Percentiles rank a stretch among this genome's conserved stretches.
phyloP scores from a whole-genome alignment of 768 basidiomycete genomes.

The Boletellus ananas region DNA sequence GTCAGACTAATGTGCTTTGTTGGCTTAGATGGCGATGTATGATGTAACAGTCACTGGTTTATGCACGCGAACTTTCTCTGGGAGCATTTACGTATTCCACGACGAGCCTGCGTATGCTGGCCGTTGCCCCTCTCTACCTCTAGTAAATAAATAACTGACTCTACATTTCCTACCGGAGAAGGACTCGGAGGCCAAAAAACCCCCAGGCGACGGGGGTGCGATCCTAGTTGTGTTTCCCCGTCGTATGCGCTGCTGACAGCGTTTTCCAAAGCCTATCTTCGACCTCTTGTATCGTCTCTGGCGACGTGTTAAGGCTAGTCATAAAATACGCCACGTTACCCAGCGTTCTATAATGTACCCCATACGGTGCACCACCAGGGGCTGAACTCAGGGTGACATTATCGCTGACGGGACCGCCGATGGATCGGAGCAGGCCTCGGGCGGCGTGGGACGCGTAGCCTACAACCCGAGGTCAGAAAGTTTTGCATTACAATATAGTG shows the following conservation, averaged over 20 bases:
- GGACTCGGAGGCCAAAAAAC: not conserved
- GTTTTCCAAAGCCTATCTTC: slow-evolving; percentile 59
- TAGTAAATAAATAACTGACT: not conserved
- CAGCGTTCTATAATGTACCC: slow-evolving; percentile 82
- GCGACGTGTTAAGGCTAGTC: slow-evolving; percentile 74
- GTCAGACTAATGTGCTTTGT: not conserved
- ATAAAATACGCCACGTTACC: slow-evolving; percentile 94
- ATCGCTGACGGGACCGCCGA: slow-evolving; percentile 36
- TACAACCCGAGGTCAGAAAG: slow-evolving; percentile 17
- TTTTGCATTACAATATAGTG: not conserved
- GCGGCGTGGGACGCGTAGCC: slow-evolving; percentile 66
- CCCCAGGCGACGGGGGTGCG: not conserved
- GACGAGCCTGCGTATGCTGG: no score
- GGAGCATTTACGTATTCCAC: no score
- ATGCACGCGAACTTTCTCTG: no score
- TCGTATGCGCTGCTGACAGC: slow-evolving; percentile 9
- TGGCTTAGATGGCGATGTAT: not conserved
- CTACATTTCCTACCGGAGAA: not conserved
- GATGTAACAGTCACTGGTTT: no score
- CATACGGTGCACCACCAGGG: slow-evolving; percentile 55
- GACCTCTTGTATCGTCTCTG: slow-evolving; percentile 49
- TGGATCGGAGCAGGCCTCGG: slow-evolving; percentile 49
- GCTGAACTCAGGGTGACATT: slow-evolving; percentile 35
- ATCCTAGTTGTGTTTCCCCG: not conserved
- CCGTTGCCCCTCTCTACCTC: not conserved